These are phyloP conservation scores for Sergeia podlipaevii DNA, from an alignment of 208 protist species.

Conservation along the genomic window DNA sequence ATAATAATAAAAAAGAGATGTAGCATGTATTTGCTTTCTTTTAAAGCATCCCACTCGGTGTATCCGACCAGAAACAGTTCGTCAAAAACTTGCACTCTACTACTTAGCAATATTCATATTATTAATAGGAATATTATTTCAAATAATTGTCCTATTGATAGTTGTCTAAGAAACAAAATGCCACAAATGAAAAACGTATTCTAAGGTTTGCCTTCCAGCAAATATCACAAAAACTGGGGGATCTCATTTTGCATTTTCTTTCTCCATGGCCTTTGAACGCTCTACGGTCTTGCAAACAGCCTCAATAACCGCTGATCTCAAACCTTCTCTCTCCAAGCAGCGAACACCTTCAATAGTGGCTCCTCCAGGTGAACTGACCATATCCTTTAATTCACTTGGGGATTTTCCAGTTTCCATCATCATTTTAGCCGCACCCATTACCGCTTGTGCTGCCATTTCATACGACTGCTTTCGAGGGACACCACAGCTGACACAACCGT, in stretches of 20 bases:
- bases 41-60: no score
- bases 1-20: constrained; percentile 16
- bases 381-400: constrained; percentile 87
- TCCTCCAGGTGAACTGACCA: constrained; percentile 92
- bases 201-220: no score
- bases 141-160: no score
- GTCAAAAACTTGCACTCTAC: no score
- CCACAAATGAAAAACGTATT: no score
- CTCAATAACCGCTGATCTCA: constrained; percentile 91
- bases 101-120: no score
- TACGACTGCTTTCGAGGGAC: constrained; percentile 81
- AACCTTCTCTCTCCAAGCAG: constrained; percentile 85
- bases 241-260: no score
- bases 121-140: no score
- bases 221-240: no score
- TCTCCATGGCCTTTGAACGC: constrained; percentile 85
- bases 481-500: constrained; percentile 92
- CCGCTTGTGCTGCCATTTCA: constrained; percentile 90
- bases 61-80: no score
- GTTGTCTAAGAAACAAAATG: no score
- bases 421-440: constrained; percentile 92
- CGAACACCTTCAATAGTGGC: constrained; percentile 95
- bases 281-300: constrained; percentile 89
- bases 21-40: no score
- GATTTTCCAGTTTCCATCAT: constrained; percentile 67